Conservation (phyloP, 2,329 filamentous ascomycete genomes). For the Beauveria australis region DNA sequence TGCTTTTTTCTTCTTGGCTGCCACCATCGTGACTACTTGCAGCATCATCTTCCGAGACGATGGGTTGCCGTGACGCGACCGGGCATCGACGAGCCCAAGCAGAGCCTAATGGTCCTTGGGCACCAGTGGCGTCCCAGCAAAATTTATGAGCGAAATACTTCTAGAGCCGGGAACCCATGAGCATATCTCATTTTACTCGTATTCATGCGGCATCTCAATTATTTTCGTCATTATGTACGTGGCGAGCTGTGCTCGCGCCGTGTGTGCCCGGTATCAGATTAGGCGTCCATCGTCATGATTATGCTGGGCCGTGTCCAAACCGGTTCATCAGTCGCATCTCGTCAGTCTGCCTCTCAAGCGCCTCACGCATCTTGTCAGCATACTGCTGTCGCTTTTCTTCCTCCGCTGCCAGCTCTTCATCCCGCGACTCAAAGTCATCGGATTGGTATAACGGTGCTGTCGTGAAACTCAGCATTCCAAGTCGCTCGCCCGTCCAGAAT, state of each 20-base stretch:
- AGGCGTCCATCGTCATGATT: neutral
- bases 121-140: slow-evolving; percentile 3
- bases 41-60: neutral
- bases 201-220: neutral
- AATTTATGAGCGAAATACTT: neutral
- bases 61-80: neutral
- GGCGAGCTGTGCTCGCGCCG: neutral
- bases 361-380: slow-evolving; percentile 62
- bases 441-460: slow-evolving; percentile 38
- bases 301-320: slow-evolving; percentile 27
- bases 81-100: neutral
- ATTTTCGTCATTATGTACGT: slow-evolving; percentile 7
- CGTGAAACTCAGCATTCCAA: slow-evolving; percentile 65
- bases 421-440: slow-evolving; percentile 42
- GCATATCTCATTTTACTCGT: neutral
- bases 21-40: slow-evolving; percentile 5
- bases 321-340: slow-evolving; percentile 66
- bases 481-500: slow-evolving; percentile 79
- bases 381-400: slow-evolving; percentile 54
- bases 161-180: neutral
- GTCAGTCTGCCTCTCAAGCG: slow-evolving; percentile 68
- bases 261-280: neutral
- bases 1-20: neutral
- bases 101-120: slow-evolving; percentile 5
- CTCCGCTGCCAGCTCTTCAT: slow-evolving; percentile 38